Conservation (phyloP, 495 filamentous ascomycete genomes). For the Aspergillus incahuasiensis region DNA sequence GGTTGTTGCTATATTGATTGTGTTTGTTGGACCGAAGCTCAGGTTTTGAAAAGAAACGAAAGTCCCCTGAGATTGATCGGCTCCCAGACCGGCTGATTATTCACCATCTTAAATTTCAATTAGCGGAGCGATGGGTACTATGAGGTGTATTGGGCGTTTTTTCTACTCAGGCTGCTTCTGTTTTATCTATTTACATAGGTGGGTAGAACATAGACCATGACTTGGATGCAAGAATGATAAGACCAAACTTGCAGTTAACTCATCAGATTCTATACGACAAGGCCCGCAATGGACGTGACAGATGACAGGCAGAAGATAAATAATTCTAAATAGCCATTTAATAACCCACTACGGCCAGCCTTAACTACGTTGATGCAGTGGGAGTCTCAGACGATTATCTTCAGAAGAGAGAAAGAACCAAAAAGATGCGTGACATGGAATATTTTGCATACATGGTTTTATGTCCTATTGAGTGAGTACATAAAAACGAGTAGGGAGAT, state of each 20-base stretch:
- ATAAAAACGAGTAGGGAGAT: slow-evolving; percentile 22
- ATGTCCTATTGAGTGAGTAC: slow-evolving; percentile 19
- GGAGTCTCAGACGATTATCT: background rate
- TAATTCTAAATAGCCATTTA: no score
- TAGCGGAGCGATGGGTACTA: background rate
- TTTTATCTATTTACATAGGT: slow-evolving; percentile 5
- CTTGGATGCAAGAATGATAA: background rate
- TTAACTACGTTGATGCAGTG: no score
- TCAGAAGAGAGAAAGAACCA: slow-evolving; percentile 1
- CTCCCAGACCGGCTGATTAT: background rate
- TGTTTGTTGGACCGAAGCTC: slow-evolving; percentile 79
- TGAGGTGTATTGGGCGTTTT: slow-evolving; percentile 2
- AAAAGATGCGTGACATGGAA: slow-evolving; percentile 30
- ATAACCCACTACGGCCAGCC: no score
- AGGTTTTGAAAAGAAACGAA: slow-evolving; percentile 54
- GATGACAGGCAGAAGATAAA: no score
- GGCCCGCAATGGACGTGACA: no score
- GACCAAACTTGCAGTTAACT: no score
- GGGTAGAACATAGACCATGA: slow-evolving; percentile 19
- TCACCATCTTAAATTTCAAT: background rate
- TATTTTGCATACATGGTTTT: slow-evolving; percentile 37
- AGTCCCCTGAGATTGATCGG: background rate
- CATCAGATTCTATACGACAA: no score
- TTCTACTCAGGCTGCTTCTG: background rate
- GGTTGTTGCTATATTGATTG: slow-evolving; percentile 66